Conservation (phyloP, 257 asterid genomes). For the Rehmannia glutinosa region DNA sequence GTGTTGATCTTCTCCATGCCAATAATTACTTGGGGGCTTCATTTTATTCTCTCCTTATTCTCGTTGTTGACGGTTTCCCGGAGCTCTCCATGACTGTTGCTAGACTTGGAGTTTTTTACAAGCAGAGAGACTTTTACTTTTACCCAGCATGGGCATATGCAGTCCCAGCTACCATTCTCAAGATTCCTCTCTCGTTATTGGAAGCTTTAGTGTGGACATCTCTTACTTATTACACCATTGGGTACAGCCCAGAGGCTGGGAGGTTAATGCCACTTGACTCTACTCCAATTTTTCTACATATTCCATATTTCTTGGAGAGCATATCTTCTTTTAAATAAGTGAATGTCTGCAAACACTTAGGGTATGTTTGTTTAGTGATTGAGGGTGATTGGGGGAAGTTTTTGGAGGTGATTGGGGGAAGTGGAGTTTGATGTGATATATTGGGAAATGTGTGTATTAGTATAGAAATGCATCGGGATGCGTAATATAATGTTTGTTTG, state of each 20-base stretch:
- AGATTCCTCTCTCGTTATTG: slow-evolving; percentile 48
- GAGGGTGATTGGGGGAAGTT: too few species aligned
- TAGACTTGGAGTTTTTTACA: slow-evolving; percentile 49
- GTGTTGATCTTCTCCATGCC: slow-evolving; percentile 36
- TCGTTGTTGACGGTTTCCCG: slow-evolving; percentile 47
- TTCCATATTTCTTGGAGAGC: too few species aligned
- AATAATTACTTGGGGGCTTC: slow-evolving; percentile 51
- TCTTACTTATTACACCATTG: slow-evolving; percentile 47
- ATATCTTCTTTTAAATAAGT: too few species aligned
- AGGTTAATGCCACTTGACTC: slow-evolving; percentile 25
- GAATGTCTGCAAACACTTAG: too few species aligned
- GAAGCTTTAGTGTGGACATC: slow-evolving; percentile 42
- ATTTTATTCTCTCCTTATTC: slow-evolving; percentile 35
- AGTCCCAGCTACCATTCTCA: slow-evolving; percentile 44
- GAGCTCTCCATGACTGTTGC: slow-evolving; percentile 46
- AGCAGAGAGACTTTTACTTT: slow-evolving; percentile 44
- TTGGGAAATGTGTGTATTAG: too few species aligned
- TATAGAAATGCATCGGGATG: too few species aligned
- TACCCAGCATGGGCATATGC: slow-evolving; percentile 61
- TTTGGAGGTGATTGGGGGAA: too few species aligned
- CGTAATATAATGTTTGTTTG: too few species aligned
- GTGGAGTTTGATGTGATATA: too few species aligned
- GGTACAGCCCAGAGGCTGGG: slow-evolving; percentile 44
- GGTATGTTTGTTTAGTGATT: too few species aligned
- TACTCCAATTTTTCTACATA: too few species aligned